Conservation (phyloP, 495 filamentous ascomycete species). For the Pseudomonodictys pantanalensis region DNA sequence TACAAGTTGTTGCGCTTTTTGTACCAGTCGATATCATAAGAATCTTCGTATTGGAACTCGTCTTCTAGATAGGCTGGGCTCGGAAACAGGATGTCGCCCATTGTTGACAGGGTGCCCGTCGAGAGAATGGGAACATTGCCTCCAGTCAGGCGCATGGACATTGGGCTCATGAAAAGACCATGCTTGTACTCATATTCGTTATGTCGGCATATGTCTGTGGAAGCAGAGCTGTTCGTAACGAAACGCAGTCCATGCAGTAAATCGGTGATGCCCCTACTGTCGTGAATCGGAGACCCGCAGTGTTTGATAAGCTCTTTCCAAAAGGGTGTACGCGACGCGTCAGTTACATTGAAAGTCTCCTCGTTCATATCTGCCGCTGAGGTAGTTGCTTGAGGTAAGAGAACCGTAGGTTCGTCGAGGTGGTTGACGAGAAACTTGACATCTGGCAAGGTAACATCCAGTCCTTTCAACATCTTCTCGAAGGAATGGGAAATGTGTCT, state of each 20-base stretch:
- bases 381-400: neutral
- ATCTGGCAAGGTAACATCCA: neutral
- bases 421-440: conserved; percentile 4
- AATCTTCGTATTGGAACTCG: neutral
- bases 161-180: neutral
- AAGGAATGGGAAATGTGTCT: neutral
- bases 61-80: neutral
- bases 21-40: neutral
- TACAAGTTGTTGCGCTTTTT: neutral
- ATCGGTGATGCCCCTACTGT: neutral
- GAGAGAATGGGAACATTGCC: neutral
- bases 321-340: too few relatives aligned
- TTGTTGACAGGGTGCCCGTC: neutral
- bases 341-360: too few relatives aligned
- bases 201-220: neutral
- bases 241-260: neutral
- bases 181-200: neutral
- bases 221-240: neutral
- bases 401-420: neutral
- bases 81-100: neutral
- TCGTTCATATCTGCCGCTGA: neutral
- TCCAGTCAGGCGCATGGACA: neutral
- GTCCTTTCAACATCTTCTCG: neutral
- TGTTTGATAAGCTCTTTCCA: neutral
- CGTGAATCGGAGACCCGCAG: neutral